Base-by-base conservation (phyloP, 2,329 filamentous ascomycete genomes). In the Sarocladiaceae sp. region DNA sequence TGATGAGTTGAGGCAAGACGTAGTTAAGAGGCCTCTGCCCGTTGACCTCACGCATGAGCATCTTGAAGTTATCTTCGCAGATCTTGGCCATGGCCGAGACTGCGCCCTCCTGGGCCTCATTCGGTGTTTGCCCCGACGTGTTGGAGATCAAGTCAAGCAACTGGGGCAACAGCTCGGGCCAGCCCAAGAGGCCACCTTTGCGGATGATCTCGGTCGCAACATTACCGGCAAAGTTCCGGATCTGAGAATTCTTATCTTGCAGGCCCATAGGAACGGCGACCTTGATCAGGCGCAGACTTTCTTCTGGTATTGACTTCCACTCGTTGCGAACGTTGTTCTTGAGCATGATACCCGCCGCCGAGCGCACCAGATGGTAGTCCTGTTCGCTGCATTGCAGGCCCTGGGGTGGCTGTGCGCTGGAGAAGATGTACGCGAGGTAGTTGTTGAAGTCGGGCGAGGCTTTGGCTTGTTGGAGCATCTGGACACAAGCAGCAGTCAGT, bases 391-490 rank as follows among this genome's bases (percentile, higher is more conserved):
- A 76, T 53, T 71, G 70, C 59, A 86, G 69, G 50, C 72, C 80
- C 46, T 71, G 65, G 37, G 85, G 79, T 42, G 74, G 70, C 51
- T 81, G 74, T 46, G 79, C 63, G 55, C 78, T 88, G 48, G 86
- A 88, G 65, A 95, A 88, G 50, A 98, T 78, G 65, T 86, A 96
- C 54, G 88, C 86, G 34, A 98, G 82, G 65, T 98, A 98, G 68
- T 97, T 97, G 72, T 94, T 91, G 72, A 96, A 87, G 63, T 97
- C 91, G 40, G 90, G 90, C 10, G 87, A 93, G 43, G 74, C 70
- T 62, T 88, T 94, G 49, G 91, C 93, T 69, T 95, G 86, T 53
- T 80, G 75, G 56, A 98, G 86, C 88, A 97, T 94, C 93, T 97
- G 56, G 43, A 49, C 40, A 46, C 40, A 26, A 13, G 19, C 19